Base-by-base conservation (phyloP, 2,329 filamentous ascomycete genomes). In the Zymoseptoria passerinii region DNA sequence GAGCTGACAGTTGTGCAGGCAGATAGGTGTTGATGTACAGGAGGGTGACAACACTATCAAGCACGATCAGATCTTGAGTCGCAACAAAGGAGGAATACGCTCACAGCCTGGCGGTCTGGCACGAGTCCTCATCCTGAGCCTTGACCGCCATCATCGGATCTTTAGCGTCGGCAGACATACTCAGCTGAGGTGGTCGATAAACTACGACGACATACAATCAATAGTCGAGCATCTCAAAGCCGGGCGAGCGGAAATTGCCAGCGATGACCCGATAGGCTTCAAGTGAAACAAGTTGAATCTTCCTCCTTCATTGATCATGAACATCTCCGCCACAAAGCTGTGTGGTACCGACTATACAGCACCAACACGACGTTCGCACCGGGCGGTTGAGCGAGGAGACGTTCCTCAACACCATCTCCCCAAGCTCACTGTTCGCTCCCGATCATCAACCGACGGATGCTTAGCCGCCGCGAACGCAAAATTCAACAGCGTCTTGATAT, bases 1-100 rank as follows among this genome's bases (percentile, higher is more conserved):
- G 23, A 89, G 81, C 52, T 94, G 83, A 65, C 94, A 92, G 69
- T 92, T 89, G 49, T 87, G 78, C 4, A 92, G 76, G 0, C 85
- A 88, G 68, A 92, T 89, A n/a, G n/a, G n/a, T n/a, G 73, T 90
- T 90, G 71, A 90, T 87, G 71, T 90, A 92, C 27, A 92, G 71
- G 1, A 88, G 87, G 2, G 81, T 86, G 0, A 86, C 90, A 51
- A 91, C 79, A 35, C 29, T 35, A 35, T 8, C 29, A 35, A 35
- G 29, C 9, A 35, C 29, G 29, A 35, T 35, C 13, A 35, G 29
- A 8, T 35, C 13, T 3, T 2, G 13, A 9, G 29, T 35, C 29
- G 2, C 29, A 13, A n/a, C 29, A 2, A 35, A 13, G 8, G 13
- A 8, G 29, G 29, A 10, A 13, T 13, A 13, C 13, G 13, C 29